These are phyloP conservation scores for Calonectria naviculata DNA, from an alignment of 2,329 filamentous ascomycete species.

Conservation along the genomic window DNA sequence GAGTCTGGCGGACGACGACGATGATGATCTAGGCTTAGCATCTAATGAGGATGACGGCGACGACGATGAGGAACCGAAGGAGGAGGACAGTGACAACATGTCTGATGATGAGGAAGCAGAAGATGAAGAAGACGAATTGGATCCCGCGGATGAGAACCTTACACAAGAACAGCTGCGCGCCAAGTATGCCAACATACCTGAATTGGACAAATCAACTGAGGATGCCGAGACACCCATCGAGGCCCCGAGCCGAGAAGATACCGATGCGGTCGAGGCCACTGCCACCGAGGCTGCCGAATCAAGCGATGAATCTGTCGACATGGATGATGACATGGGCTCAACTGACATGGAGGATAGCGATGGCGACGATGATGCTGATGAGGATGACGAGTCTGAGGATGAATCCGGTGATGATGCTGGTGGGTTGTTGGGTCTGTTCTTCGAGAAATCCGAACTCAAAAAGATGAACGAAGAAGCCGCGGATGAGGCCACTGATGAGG, in stretches of 20 bases:
- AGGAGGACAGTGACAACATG: constrained; percentile 62
- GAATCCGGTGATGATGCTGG: constrained; percentile 56
- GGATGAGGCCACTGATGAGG: constrained; percentile 25
- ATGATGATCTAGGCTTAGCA: constrained; percentile 47
- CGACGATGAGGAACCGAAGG: constrained; percentile 56
- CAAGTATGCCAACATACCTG: constrained; percentile 76
- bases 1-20: constrained; percentile 48
- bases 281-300: constrained; percentile 54
- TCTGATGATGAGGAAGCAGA: constrained; percentile 72
- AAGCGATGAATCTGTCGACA: constrained; percentile 74
- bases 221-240: constrained; percentile 38
- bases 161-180: constrained; percentile 75
- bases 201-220: constrained; percentile 48
- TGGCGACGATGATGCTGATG: constrained; percentile 55
- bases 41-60: constrained; percentile 52
- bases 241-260: constrained; percentile 35
- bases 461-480: constrained; percentile 58
- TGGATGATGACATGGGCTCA: constrained; percentile 74
- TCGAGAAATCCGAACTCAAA: constrained; percentile 68
- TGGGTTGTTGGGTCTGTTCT: constrained; percentile 67
- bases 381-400: constrained; percentile 56
- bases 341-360: constrained; percentile 58
- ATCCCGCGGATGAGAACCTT: constrained; percentile 70
- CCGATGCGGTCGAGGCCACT: constrained; percentile 32
- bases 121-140: constrained; percentile 66